phyloP scores from a whole-genome alignment of 2,329 filamentous ascomycete species.

The Elsinoe necatrix region DNA sequence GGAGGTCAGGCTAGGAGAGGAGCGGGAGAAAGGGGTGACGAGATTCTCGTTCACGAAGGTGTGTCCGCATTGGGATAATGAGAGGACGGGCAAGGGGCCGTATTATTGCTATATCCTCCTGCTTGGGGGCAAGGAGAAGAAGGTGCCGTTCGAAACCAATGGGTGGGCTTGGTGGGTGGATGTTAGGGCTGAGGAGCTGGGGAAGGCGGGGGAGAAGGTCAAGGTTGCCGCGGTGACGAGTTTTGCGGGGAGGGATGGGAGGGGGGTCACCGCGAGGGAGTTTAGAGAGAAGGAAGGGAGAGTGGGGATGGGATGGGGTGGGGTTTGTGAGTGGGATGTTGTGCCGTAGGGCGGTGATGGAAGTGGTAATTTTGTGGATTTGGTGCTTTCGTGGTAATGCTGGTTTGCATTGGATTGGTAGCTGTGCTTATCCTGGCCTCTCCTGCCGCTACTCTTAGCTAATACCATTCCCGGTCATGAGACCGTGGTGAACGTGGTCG shows the following conservation, averaged over 20 bases:
- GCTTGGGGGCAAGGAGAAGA: constrained; percentile 53
- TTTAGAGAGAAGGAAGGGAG: constrained; percentile 42
- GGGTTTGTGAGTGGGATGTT: constrained; percentile 48
- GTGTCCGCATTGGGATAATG: constrained; percentile 77
- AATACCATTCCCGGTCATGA: neutral
- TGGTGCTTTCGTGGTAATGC: neutral
- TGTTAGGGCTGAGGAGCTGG: constrained; percentile 55
- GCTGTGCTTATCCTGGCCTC: neutral
- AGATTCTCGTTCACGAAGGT: constrained; percentile 73
- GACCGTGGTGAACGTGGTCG: neutral
- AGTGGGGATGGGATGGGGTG: constrained; percentile 42
- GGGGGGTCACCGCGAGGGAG: constrained; percentile 44
- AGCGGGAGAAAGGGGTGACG: constrained; percentile 20
- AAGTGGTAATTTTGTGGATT: neutral
- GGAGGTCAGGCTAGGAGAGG: constrained; percentile 53
- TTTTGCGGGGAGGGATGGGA: constrained; percentile 43
- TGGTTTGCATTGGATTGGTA: neutral
- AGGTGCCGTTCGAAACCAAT: constrained; percentile 62
- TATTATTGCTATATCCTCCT: constrained; percentile 64
- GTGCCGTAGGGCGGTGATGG: constrained; percentile 25
- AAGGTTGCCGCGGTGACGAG: constrained; percentile 54
- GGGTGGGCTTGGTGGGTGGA: constrained; percentile 81
- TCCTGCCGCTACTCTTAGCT: neutral
- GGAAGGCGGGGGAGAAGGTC: constrained; percentile 59
- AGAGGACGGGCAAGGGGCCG: constrained; percentile 56